Evolutionary conservation across 2,329 filamentous ascomycete species (phyloP), one percentile per base, ranked within the genome.

Genomic region (Akanthomyces uredinophilus): DNA sequence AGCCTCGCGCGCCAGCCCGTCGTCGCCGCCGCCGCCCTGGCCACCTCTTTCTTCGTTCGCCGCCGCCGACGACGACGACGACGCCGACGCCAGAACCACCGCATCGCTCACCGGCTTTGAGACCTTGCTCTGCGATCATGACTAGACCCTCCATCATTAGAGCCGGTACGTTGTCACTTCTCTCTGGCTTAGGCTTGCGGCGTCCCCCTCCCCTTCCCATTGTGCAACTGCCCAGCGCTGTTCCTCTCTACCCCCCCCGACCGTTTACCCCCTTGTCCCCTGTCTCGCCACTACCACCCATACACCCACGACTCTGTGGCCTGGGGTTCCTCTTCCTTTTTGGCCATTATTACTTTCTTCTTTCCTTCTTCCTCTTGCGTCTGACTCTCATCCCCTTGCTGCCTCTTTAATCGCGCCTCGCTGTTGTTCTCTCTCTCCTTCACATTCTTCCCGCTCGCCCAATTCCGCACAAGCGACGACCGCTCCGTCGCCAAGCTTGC

Each of bases 101-200:
- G n/a, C 49, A 37, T 54, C 71, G 69, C 35, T 18, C 11, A 29
- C 27, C 47, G 11, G 46, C 46, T 35, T 20, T 37, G 3, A 13
- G 6, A 24, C n/a, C 20, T 29, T 10, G 22, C 22, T 20, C 43
- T 20, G 41, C 35, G 77, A 80, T 69, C 70, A 86, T 86, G 83
- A 83, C 82, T 70, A 81, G 83, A 75, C 83, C 83, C 70, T 78
- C 79, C 68, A 84, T 86, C 68, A 78, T 86, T 75, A 82, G 83
- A 71, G 83, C 83, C 72, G 83, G 83, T 86, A 82, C 69, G 83
- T 84, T 66, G 44, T 20, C 46, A 43, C 47, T 50, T 49, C 27
- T 50, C 35, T 61, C 62, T 54, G 51, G 11, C 24, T 27, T 14
- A 61, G 47, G 51, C 60, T 55, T 35, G 63, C 57, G 3, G 11